phyloP scores from a whole-genome alignment of 176 grass and related monocot species.

The Oropetium thomaeum region DNA sequence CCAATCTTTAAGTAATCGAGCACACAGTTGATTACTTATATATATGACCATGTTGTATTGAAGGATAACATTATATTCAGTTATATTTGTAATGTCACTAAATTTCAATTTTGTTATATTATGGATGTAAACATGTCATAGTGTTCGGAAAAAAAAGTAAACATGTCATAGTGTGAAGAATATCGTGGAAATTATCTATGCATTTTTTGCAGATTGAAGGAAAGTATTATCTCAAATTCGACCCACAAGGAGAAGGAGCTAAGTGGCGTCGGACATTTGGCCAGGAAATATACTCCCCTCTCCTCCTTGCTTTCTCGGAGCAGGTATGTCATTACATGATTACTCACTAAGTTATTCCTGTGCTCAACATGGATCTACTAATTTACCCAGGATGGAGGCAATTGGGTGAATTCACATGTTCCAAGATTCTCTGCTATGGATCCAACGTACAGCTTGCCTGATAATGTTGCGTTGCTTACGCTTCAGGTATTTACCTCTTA shows the following conservation, averaged over 20 bases:
- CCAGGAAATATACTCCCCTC: slow-evolving; percentile 96
- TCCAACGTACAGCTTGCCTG: slow-evolving; percentile 83
- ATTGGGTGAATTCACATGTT: slow-evolving; percentile 75
- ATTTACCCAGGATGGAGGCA: slow-evolving; percentile 67
- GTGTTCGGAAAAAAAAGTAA: too few species aligned
- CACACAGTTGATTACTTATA: neutral
- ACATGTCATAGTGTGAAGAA: neutral
- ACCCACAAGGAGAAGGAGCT: slow-evolving; percentile 76
- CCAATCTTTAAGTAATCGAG: neutral
- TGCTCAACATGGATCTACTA: slow-evolving; percentile 12
- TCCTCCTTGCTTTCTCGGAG: slow-evolving; percentile 87
- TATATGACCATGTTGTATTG: neutral
- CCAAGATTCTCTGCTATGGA: slow-evolving; percentile 77
- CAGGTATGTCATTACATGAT: slow-evolving; percentile 52
- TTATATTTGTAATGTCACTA: neutral
- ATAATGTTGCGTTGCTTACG: slow-evolving; percentile 91
- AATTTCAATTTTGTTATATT: neutral
- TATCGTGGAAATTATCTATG: neutral
- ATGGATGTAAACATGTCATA: neutral
- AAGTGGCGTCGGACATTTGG: slow-evolving; percentile 88
- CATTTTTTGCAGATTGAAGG: slow-evolving; percentile 56
- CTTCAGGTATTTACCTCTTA: slow-evolving; percentile 58
- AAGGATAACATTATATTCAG: neutral
- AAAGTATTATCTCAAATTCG: slow-evolving; percentile 91
- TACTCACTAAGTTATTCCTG: slow-evolving; percentile 5